Evolutionary conservation across 345 rosid species (phyloP).

Genomic region (Rhodamnia rubescens): DNA sequence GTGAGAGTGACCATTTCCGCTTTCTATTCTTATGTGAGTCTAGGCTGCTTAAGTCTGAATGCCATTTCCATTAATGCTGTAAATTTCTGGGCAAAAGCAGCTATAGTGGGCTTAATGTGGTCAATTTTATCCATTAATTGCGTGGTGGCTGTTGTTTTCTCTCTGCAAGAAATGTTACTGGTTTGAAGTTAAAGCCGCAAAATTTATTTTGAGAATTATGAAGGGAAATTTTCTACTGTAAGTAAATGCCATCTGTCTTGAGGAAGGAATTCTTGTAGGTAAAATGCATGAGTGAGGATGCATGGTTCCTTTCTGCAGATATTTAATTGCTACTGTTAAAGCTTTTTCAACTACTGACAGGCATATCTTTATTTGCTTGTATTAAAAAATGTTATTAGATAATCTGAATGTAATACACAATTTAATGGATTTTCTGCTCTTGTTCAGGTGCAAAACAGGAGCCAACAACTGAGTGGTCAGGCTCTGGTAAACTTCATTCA

Average conservation of each 20-base stretch:
- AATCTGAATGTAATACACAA: background rate
- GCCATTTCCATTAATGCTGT: background rate
- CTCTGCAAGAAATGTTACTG: background rate
- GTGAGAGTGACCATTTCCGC: background rate
- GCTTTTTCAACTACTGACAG: background rate
- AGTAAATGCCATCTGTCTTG: background rate
- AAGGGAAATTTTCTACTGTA: background rate
- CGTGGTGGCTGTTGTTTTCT: background rate
- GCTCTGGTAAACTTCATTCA: slow-evolving; percentile 43
- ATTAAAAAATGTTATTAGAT: background rate
- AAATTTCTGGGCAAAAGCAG: background rate
- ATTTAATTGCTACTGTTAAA: background rate
- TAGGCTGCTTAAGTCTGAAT: background rate
- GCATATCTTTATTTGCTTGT: background rate
- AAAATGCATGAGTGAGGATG: background rate
- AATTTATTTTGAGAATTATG: background rate
- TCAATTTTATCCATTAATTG: background rate
- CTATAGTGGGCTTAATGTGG: background rate
- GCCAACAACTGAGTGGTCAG: slow-evolving; percentile 55
- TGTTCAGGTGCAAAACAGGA: slow-evolving; percentile 63
- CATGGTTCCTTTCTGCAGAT: background rate
- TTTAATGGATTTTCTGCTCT: background rate
- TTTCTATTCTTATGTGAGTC: background rate
- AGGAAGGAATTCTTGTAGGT: background rate
- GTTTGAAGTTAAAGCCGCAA: background rate